Percentiles rank a stretch among this genome's conserved stretches.
Evolutionary conservation across 495 filamentous ascomycete genomes (phyloP).

Genomic region (Clavariopsis aquatica): DNA sequence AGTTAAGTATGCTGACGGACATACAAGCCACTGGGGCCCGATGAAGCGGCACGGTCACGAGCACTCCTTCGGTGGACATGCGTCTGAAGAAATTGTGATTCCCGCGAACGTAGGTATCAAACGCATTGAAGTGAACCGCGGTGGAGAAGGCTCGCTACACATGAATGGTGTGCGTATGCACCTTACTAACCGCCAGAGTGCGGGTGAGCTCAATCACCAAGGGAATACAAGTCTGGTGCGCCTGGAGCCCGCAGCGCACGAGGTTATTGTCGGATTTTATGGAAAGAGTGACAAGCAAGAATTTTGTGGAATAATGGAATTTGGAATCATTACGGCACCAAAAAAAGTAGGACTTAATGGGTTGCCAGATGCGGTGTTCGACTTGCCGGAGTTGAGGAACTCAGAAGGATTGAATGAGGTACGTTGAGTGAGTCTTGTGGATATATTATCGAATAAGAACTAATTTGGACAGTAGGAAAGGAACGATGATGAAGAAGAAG

Average conservation of each 20-base stretch:
- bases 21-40: conserved; percentile 44
- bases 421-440: background rate
- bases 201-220: conserved; percentile 39
- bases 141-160: conserved; percentile 12
- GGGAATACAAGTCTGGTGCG: conserved; percentile 16
- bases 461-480: background rate
- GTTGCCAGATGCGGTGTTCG: conserved; percentile 45
- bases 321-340: conserved; percentile 51
- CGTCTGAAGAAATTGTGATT: conserved; percentile 40
- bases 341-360: conserved; percentile 43
- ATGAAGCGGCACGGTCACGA: conserved; percentile 13
- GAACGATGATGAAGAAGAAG: background rate
- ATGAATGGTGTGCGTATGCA: conserved; percentile 46
- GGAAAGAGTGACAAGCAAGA: conserved; percentile 43
- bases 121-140: conserved; percentile 40
- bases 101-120: conserved; percentile 40
- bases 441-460: background rate
- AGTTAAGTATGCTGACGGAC: conserved; percentile 46
- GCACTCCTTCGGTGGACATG: conserved; percentile 41
- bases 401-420: conserved; percentile 16
- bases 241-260: conserved; percentile 38
- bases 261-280: conserved; percentile 50
- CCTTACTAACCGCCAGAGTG: conserved; percentile 43
- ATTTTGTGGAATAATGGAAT: conserved; percentile 33
- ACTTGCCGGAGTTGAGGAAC: conserved; percentile 45